Evolutionary conservation across 2,329 filamentous ascomycete species (phyloP), one percentile per base, ranked within the genome.

Genomic region (Sordariomycetes sp.): DNA sequence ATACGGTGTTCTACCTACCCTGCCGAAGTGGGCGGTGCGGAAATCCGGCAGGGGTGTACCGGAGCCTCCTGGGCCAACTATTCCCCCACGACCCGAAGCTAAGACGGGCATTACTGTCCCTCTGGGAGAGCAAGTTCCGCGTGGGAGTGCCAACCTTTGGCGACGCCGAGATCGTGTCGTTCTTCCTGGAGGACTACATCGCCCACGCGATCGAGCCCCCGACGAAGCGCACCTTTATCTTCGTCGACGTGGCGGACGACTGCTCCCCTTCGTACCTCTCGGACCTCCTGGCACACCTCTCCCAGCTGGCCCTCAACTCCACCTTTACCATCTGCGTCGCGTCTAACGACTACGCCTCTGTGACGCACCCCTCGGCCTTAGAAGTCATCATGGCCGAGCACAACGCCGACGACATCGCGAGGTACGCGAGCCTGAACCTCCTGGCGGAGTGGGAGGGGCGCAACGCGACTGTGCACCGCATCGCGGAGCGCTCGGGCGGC

Each of bases 321-420:
- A 65, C 67, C 55, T 68, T 70, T 35, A 71, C 65, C 61, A 67
- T 71, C 51, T 70, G 68, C 59, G 55, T 69, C 3, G 63, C 67
- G 5, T 67, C 64, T 50, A 61, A 63, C 12, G 55, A 64, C n/a
- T 60, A 66, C 37, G n/a, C 52, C 11, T 32, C 25, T 20, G 40
- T 53, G 11, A 14, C 43, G 14, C 48, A 57, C 43, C 43, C 55
- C 53, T 20, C 46, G 28, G 62, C 28, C 4, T 64, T 68, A 6
- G 64, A 65, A 55, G 62, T 70, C 2, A 58, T 64, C 14, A 65
- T 70, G 62, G 64, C 67, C 32, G 61, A 66, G 18, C 65, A 66
- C 34, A 71, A 71, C 56, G 54, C 60, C 16, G 68, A 70, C 59
- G 68, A 71, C 51, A 67, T 71, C 50, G 58, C 67, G 4, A 62